Evolutionary conservation across 2,329 filamentous ascomycete species (phyloP), one percentile per base, ranked within the genome.

Genomic region (Diaporthe citri): DNA sequence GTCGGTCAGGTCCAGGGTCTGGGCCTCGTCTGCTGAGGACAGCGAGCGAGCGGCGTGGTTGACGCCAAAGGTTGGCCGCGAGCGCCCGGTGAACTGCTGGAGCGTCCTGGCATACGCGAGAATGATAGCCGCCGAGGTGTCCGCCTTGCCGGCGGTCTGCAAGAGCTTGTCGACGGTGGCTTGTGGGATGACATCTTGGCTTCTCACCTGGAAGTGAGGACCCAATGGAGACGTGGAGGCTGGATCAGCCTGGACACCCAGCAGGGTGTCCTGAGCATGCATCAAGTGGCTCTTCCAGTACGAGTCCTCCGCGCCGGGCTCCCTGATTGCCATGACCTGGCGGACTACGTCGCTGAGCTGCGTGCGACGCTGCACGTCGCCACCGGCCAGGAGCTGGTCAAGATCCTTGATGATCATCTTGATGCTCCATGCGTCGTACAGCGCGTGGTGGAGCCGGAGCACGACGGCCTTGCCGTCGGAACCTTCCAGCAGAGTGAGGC

Each of bases 391-490:
- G 20, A 78, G 66, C 12, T 46, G 20, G 43, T 36, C 55, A 12
- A 80, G 73, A 34, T 80, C 79, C 8, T 59, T 67, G 57, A 77
- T 39, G 28, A 80, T 76, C 78, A 79, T 77, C 71, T 78, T 79
- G 76, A 80, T 79, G 71, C 77, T 79, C 79, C 79, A 80, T 20
- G 78, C 79, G 31, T 80, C 79, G 60, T 80, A 80, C 1, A 80
- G 74, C 0, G 78, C 78, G 41, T 80, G 79, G 62, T 80, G 79
- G 2, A 80, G 31, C 15, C 78, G 77, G 6, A 80, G 71, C 5
- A 80, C 77, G 8, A 79, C 55, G 22, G 77, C 78, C 25, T 77
- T 77, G 15, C 79, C 78, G 51, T 79, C 77, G 1, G 60, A 60
- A 0, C 74, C 78, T 31, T 79, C 74, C 2, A 80, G 71, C 39